Conservation (phyloP, 2,329 filamentous ascomycete species). For the Colletotrichum trifolii region DNA sequence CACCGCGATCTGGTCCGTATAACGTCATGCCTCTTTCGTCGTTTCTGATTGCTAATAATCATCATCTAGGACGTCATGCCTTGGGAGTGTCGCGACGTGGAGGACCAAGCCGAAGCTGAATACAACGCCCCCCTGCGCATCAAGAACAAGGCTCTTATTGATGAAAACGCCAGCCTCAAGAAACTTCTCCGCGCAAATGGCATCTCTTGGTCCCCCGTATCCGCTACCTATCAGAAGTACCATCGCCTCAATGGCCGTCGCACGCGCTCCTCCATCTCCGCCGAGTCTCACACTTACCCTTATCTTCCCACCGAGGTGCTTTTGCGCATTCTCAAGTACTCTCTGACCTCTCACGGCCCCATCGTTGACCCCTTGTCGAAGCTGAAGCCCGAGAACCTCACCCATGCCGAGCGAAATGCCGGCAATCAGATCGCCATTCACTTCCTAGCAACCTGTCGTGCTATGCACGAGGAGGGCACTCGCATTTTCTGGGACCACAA, state of each 20-base stretch:
- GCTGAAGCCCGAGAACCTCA: conserved; percentile 55
- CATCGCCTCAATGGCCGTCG: conserved; percentile 38
- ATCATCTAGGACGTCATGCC: conserved; percentile 49
- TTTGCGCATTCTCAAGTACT: conserved; percentile 62
- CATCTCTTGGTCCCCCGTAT: conserved; percentile 60
- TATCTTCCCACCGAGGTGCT: conserved; percentile 64
- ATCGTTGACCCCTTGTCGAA: conserved; percentile 66
- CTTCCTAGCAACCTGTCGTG: conserved; percentile 63
- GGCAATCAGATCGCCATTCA: conserved; percentile 63
- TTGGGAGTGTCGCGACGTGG: conserved; percentile 64
- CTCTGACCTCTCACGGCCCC: conserved; percentile 59
- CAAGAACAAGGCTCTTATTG: conserved; percentile 56
- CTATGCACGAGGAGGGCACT: conserved; percentile 61
- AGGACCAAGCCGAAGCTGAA: conserved; percentile 59
- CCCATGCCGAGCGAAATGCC: conserved; percentile 55
- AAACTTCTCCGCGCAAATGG: conserved; percentile 62
- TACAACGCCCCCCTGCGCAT: conserved; percentile 62
- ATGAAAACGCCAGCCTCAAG: conserved; percentile 63
- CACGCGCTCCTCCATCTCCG: conserved; percentile 41
- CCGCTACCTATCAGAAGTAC: conserved; percentile 43
- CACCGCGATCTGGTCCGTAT: conserved; percentile 24
- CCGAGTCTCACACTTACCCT: conserved; percentile 44
- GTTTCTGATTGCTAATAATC: conserved; percentile 6
- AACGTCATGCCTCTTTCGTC: not conserved
- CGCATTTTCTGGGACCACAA: conserved; percentile 64